Percentiles rank a stretch among this genome's conserved stretches.
Conservation (phyloP, 306 rosid species). For the Quercus cerris region DNA sequence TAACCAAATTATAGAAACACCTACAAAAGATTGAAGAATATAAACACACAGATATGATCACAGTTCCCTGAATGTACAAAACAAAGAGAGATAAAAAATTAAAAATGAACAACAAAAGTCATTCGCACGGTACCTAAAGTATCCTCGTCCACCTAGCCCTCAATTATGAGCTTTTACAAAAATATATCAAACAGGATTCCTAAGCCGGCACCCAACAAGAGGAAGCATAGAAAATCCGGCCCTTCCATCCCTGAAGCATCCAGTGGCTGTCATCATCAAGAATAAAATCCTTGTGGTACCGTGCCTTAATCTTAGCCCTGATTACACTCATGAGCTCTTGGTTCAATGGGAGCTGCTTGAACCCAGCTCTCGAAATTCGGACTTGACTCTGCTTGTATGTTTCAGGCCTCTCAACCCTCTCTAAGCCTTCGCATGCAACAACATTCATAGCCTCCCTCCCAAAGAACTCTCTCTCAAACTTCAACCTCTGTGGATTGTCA, state of each 20-base stretch:
- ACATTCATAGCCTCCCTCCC: background rate
- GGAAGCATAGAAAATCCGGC: background rate
- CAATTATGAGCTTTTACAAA: background rate
- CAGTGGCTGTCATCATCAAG: background rate
- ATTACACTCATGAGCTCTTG: background rate
- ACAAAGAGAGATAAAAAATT: background rate
- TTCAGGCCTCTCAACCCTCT: background rate
- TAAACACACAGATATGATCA: background rate
- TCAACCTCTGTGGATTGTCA: background rate
- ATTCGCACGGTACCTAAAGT: background rate
- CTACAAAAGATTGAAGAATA: background rate
- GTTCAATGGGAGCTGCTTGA: background rate
- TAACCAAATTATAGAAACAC: background rate
- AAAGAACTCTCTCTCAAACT: background rate
- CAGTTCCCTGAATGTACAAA: background rate
- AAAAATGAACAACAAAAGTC: background rate
- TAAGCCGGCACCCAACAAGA: background rate
- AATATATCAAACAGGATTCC: background rate
- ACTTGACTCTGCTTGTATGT: background rate
- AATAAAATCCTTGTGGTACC: background rate
- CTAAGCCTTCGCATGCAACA: background rate
- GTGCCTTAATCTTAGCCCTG: background rate
- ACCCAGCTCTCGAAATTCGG: background rate
- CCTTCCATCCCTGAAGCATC: conserved; percentile 5
- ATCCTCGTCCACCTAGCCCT: background rate